Evolutionary conservation across 2,329 filamentous ascomycete species (phyloP), one percentile per base, ranked within the genome.

Genomic region (Sordariomycetes sp.): DNA sequence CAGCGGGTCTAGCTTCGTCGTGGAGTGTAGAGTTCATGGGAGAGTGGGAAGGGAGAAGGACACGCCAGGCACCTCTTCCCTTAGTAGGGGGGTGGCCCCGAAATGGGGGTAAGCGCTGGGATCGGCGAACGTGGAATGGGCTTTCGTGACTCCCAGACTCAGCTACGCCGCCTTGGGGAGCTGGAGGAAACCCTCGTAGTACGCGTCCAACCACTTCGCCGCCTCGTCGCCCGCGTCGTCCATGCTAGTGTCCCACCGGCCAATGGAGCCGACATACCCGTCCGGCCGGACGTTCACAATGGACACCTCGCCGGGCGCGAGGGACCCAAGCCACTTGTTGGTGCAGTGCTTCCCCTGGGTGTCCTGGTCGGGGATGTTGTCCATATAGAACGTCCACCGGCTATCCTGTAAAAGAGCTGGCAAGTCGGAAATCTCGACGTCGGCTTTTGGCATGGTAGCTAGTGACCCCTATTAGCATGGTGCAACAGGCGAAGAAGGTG

Each of bases 371-470:
- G 78, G 75, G 16, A 83, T 70, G 67, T 89, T 78, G 65, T 90
- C 87, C 0, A 89, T 74, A 66, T 90, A 90, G 60, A 90, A 78
- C 0, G 85, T 87, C 85, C 86, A 90, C 35, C 79, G 77, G 68
- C 84, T 87, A 59, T 82, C 77, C 64, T 86, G 80, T 48, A 90
- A 68, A 24, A 85, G 67, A 0, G 73, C 67, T 0, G 87, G 87
- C 18, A 90, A 72, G 64, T 88, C 80, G 1, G 77, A 76, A 28
- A 90, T 78, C 68, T 90, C 87, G 51, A 90, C 77, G 3, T 80
- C 75, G 3, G 73, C 72, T 68, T 87, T 87, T 25, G 78, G 70
- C 73, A 85, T 85, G 6, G 78, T 80, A 11, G 86, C 76, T 79
- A 43, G 8, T 57, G 68, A 62, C 37, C 50, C n/a, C 53, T 14